phyloP scores from a whole-genome alignment of 768 basidiomycete genomes.

The Candolleomyces efflorescens region DNA sequence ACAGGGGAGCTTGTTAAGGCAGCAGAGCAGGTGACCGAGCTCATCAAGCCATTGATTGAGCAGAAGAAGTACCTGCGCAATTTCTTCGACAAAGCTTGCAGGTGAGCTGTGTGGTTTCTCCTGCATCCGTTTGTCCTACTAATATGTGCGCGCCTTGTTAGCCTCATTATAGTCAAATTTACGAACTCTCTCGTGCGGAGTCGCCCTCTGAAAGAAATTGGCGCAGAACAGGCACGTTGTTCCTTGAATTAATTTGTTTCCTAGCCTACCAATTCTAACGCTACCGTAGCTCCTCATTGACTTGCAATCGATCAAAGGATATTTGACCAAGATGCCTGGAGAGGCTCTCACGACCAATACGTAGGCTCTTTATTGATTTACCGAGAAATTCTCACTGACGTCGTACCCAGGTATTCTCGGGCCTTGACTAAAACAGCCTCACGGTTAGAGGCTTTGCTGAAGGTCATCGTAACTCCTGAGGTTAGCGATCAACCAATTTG shows the following conservation, averaged over 20 bases:
- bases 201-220: constrained; percentile 85
- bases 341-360: constrained; percentile 53
- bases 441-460: constrained; percentile 86
- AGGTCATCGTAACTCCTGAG: constrained; percentile 91
- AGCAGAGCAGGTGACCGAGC: constrained; percentile 71
- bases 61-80: constrained; percentile 94
- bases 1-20: constrained; percentile 71
- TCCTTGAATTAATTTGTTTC: background rate
- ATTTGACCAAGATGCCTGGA: constrained; percentile 79
- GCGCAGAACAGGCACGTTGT: constrained; percentile 80
- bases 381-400: background rate
- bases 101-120: constrained; percentile 38
- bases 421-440: constrained; percentile 78
- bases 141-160: constrained; percentile 37
- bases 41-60: constrained; percentile 78
- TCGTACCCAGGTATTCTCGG: constrained; percentile 64
- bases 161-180: constrained; percentile 75
- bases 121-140: background rate
- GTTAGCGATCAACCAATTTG: background rate
- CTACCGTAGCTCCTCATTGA: constrained; percentile 66
- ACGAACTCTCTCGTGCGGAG: constrained; percentile 88
- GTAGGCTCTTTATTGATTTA: constrained; percentile 28
- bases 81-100: constrained; percentile 89
- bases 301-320: constrained; percentile 80
- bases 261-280: background rate